Percentiles rank a stretch among this genome's conserved stretches.
Evolutionary conservation across 305 asterid species (phyloP).

Genomic region (Rubia tinctorum): DNA sequence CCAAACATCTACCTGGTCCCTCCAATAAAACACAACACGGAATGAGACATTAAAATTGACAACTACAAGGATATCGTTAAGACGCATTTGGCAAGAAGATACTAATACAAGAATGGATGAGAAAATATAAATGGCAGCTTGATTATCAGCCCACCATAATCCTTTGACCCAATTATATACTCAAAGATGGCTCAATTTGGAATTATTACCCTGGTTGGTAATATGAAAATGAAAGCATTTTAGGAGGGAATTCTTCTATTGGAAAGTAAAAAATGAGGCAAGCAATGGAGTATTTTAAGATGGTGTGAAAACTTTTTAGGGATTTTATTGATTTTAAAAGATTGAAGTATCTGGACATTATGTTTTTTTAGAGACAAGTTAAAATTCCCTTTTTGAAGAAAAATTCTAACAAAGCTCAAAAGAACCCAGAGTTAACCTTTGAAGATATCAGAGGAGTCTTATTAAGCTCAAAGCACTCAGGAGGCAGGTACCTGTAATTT

Average conservation of each 20-base stretch:
- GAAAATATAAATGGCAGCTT: not conserved
- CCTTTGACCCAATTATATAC: too few relatives aligned
- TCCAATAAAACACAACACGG: slow-evolving; percentile 1
- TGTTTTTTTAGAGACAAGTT: not conserved
- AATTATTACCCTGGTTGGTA: too few relatives aligned
- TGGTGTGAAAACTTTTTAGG: too few relatives aligned
- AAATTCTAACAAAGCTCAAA: not conserved
- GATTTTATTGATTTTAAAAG: too few relatives aligned
- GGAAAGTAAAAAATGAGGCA: not conserved
- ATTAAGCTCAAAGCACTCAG: slow-evolving; percentile 99
- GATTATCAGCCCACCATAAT: not conserved
- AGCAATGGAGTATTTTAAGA: too few relatives aligned
- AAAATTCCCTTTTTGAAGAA: not conserved
- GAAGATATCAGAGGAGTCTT: slow-evolving; percentile 97
- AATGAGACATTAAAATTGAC: not conserved
- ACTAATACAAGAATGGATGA: not conserved
- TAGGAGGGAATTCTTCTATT: not conserved
- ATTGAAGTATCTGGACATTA: not conserved
- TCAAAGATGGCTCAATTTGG: too few relatives aligned
- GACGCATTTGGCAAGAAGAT: not conserved
- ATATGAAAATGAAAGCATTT: not conserved
- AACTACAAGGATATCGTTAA: not conserved
- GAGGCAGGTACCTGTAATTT: slow-evolving; percentile 88
- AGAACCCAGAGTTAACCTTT: slow-evolving; percentile 41
- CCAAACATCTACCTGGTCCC: slow-evolving; percentile 95